phyloP scores from a whole-genome alignment of 1,139 yeast genomes.

The Debaryomyces udenii region DNA sequence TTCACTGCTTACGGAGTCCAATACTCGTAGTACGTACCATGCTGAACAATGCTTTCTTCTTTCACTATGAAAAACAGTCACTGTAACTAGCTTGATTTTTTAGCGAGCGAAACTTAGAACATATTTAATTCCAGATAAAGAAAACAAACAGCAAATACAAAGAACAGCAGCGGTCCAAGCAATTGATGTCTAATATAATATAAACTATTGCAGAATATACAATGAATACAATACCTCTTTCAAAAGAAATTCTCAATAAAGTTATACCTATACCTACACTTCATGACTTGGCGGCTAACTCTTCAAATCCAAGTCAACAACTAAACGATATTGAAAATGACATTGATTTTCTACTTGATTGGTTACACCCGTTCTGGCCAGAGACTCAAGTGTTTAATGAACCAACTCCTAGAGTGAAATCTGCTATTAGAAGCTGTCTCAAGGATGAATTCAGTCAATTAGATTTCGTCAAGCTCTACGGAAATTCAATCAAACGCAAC shows the following conservation, averaged over 20 bases:
- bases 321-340: conserved; percentile 46
- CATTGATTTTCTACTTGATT: conserved; percentile 38
- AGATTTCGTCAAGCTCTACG: conserved; percentile 39
- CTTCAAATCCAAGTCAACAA: conserved; percentile 11
- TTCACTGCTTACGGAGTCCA: background rate
- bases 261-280: conserved; percentile 26
- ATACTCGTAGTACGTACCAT: conserved; percentile 12
- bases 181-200: background rate
- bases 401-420: conserved; percentile 39
- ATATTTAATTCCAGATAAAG: conserved; percentile 1
- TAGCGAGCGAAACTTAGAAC: background rate
- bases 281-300: conserved; percentile 24
- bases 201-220: background rate
- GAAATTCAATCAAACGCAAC: conserved; percentile 31
- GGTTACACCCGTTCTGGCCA: conserved; percentile 41
- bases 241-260: conserved; percentile 14
- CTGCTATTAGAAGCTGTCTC: conserved; percentile 43
- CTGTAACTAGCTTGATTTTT: too few relatives aligned
- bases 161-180: background rate
- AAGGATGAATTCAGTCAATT: conserved; percentile 38
- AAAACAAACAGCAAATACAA: conserved; percentile 3
- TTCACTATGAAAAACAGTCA: too few relatives aligned
- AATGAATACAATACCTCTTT: conserved; percentile 8
- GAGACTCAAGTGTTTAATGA: conserved; percentile 17
- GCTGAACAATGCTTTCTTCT: background rate